Conservation (phyloP, 148 eudicot genomes). For the Chenopodium formosanum region DNA sequence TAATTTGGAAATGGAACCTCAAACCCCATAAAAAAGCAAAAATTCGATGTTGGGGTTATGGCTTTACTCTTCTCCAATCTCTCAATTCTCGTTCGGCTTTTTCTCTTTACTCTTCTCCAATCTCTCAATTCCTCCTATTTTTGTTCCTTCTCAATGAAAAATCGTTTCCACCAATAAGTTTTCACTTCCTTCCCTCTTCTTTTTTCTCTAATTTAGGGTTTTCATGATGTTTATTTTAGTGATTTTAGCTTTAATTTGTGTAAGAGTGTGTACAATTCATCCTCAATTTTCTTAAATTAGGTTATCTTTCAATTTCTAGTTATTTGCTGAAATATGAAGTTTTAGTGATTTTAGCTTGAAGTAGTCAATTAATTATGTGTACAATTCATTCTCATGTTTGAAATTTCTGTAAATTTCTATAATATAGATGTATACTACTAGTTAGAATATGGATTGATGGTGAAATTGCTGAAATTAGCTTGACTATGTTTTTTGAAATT, state of each 20-base stretch:
- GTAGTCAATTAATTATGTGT: neutral
- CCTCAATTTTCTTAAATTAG: no score
- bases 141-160: constrained; percentile 65
- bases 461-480: neutral
- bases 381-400: neutral
- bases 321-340: neutral
- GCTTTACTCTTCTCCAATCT: constrained; percentile 32
- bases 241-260: neutral
- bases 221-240: neutral
- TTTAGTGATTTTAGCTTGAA: neutral
- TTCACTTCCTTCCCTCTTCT: neutral
- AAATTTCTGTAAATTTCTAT: neutral
- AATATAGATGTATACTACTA: neutral
- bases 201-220: neutral
- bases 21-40: no score
- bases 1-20: neutral
- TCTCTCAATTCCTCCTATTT: constrained; percentile 50
- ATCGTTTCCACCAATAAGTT: constrained; percentile 74
- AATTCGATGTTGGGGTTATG: constrained; percentile 1
- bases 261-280: no score
- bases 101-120: constrained; percentile 42
- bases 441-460: neutral
- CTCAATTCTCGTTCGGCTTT: constrained; percentile 41
- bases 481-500: neutral
- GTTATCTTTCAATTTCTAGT: no score